Evolutionary conservation across 129 eudicot species (phyloP), one percentile per base, ranked within the genome.

Genomic region (Flaveria linearis): DNA sequence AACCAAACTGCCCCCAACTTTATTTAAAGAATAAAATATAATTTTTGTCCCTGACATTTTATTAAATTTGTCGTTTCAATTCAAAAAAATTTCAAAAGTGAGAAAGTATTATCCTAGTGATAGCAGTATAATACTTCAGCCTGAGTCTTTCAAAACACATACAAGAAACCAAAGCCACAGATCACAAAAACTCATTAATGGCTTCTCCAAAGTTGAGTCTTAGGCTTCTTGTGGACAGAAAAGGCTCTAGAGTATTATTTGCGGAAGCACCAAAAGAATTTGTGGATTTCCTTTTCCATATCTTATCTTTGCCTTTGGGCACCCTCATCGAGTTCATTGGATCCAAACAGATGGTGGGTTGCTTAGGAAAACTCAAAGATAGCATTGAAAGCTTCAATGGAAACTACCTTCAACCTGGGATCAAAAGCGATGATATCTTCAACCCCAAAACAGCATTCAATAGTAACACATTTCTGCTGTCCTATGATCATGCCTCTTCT

Each of bases 301-400:
- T 71, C 25, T 71, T 50, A n/a, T 9, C 75, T 26, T 50, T 63
- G 43, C 68, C 68, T 28, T 56, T 26, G 15, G 64, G 64, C 64
- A 20, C 64, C 64, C 64, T 57, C 64, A 22, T 57, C 33, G 30
- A 57, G 64, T 57, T 57, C 0, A 13, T 50, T 0, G 75, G 75
- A 9, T 50, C 75, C 9, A 15, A 71, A n/a, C 26, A 71, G 4
- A 71, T 71, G 75, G 63, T 71, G 1, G 75, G 75, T 3, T 50
- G 62, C 63, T 71, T 71, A 71, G 75, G 75, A 3, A 71, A 71
- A 15, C 75, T 71, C 2, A 50, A 50, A 71, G 75, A 71, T 43
- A 71, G 75, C 63, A 16, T 71, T 6, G n/a, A 71, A 14, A 26
- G 1, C 46, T 26, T 71, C 4, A 0, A 71, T 20, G 64, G 2